Conservation (phyloP, 345 rosid species). For the Ceriops zippeliana region DNA sequence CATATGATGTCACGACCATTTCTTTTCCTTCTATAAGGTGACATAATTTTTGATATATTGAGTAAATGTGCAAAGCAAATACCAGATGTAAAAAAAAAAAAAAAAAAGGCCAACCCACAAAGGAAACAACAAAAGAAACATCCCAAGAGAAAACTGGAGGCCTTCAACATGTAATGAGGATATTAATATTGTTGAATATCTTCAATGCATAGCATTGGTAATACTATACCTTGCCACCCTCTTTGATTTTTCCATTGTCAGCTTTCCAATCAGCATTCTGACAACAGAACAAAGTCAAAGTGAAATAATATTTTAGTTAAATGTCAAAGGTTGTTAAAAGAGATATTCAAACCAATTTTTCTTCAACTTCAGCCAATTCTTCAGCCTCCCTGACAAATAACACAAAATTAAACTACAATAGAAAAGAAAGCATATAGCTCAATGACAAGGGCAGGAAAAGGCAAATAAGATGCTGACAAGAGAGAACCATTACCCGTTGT, state of each 20-base stretch:
- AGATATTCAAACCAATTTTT: constrained; percentile 56
- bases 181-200: background rate
- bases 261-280: constrained; percentile 77
- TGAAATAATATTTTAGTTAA: constrained; percentile 14
- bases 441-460: constrained; percentile 7
- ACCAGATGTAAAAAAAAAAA: background rate
- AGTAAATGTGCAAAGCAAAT: background rate
- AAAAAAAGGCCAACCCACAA: background rate
- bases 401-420: constrained; percentile 11
- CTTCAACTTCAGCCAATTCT: constrained; percentile 91
- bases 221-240: constrained; percentile 50
- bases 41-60: background rate
- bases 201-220: background rate
- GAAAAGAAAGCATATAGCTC: constrained; percentile 5
- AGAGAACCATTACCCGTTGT: constrained; percentile 49
- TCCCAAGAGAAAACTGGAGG: background rate
- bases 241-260: constrained; percentile 41
- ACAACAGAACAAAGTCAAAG: constrained; percentile 13
- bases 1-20: background rate
- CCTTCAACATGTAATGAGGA: background rate
- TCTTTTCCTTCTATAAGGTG: background rate
- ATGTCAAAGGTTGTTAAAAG: constrained; percentile 4
- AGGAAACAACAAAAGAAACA: background rate
- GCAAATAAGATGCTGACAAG: background rate
- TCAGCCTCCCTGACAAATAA: constrained; percentile 51